Percentiles rank a stretch among this genome's conserved stretches.
Conservation (phyloP, 768 basidiomycete genomes). For the Amanita muscaria region DNA sequence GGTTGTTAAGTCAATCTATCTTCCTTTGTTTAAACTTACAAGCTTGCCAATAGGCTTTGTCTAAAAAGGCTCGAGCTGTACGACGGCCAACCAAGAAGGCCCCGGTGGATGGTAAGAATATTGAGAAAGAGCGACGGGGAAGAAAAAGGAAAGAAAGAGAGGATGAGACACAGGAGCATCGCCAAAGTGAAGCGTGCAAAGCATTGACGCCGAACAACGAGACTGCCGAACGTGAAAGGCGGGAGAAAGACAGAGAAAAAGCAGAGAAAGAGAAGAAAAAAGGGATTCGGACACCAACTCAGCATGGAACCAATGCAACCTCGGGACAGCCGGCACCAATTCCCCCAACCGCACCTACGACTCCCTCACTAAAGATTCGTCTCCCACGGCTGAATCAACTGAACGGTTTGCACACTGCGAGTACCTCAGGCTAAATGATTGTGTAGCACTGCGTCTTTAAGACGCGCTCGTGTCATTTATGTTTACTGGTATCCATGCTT, state of each 20-base stretch:
- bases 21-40: not conserved
- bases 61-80: constrained; percentile 19
- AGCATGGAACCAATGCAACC: constrained; percentile 15
- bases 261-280: constrained; percentile 21
- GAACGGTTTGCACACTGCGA: not conserved
- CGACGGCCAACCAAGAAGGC: constrained; percentile 24
- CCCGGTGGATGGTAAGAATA: constrained; percentile 11
- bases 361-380: constrained; percentile 48
- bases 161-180: constrained; percentile 23
- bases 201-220: constrained; percentile 1
- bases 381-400: constrained; percentile 38
- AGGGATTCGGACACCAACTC: constrained; percentile 25
- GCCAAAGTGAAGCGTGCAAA: constrained; percentile 5
- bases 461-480: constrained; percentile 4
- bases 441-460: constrained; percentile 1
- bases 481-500: constrained; percentile 6
- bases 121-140: constrained; percentile 27
- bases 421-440: constrained; percentile 1
- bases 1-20: not conserved
- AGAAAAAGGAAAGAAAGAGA: constrained; percentile 38
- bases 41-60: not conserved
- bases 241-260: constrained; percentile 17
- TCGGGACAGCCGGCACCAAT: constrained; percentile 17
- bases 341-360: constrained; percentile 21
- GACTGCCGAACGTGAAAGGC: constrained; percentile 4